phyloP scores from a whole-genome alignment of 441 rosid species.

The Gossypium trilobum region DNA sequence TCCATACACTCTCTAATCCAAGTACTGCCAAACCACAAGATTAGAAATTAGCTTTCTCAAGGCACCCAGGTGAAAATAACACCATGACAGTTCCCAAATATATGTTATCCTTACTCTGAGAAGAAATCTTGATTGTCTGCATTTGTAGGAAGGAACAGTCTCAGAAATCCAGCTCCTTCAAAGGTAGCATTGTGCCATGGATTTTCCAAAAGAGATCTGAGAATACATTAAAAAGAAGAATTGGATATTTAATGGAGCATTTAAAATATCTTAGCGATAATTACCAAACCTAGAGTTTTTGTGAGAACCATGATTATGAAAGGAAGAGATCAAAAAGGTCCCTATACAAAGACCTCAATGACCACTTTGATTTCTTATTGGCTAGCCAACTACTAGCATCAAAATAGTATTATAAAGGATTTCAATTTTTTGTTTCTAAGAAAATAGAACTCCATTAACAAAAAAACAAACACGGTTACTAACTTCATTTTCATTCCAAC shows the following conservation, averaged over 20 bases:
- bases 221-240: not conserved
- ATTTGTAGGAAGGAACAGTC: conserved; percentile 93
- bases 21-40: conserved; percentile 49
- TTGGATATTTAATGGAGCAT: not conserved
- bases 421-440: not conserved
- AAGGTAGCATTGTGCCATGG: conserved; percentile 97
- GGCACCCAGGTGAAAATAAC: conserved; percentile 16
- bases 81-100: conserved; percentile 20
- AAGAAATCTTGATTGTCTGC: conserved; percentile 76
- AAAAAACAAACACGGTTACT: not conserved
- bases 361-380: conserved; percentile 9
- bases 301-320: not conserved
- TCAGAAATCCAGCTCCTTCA: conserved; percentile 94
- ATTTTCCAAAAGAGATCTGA: conserved; percentile 83
- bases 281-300: not conserved
- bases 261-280: not conserved
- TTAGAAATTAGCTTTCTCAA: conserved; percentile 15
- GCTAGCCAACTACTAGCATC: not conserved
- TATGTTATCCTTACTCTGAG: conserved; percentile 53
- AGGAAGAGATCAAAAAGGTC: conserved; percentile 2
- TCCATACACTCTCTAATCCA: conserved; percentile 64
- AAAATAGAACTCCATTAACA: conserved; percentile 4
- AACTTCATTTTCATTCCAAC: conserved; percentile 1
- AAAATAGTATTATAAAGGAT: not conserved
- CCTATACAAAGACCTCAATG: not conserved